Base-by-base conservation (phyloP, 768 basidiomycete genomes). In the Rhodotorula sphaerocarpa region DNA sequence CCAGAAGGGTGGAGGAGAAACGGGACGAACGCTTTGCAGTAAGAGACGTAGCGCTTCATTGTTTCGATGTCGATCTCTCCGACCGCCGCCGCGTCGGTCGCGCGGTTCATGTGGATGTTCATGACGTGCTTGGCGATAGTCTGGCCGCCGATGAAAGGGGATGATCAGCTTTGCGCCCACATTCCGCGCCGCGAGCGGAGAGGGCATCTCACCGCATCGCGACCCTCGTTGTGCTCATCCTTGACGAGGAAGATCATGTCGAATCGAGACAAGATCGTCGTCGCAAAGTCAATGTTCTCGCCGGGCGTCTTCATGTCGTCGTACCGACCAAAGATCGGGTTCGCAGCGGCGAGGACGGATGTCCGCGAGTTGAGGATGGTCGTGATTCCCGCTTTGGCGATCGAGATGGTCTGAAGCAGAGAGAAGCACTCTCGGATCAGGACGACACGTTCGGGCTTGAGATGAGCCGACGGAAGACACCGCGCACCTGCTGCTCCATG, bases 231-330 rank as follows among this genome's bases (percentile, higher is more conserved):
- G 74, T 99, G 95, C 72, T 97, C 91, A 71, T 99, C 95, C 74
- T 88, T 90, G 63, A 99, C 87, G 68, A 99, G 93, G 79, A 97
- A 99, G 71, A 99, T 97, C 92, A 99, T 93, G 74, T 99, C 95
- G 76, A 99, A 99, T 59, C 95, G 87, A 51, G 92, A 96, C 73
- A 99, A 76, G 69, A 99, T 96, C 3, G 95, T 97, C 10, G 92
- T 95, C 77, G 95, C 91, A 75, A 95, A 92, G 74, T 95, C 92
- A 68, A 95, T 95, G 73, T 95, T 95, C 89, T 96, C 91, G 72
- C 92, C 91, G 18, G 91, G 91, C 75, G 88, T 91, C 70, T 88
- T 83, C 61, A 89, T 95, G 73, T 97, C 93, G 72, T 99, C 92
- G 71, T 97, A 99, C 62, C 93, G 81, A 53, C 93, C 93, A 79